phyloP scores from a whole-genome alignment of 2,329 filamentous ascomycete genomes.

The Talaromyces sp. region DNA sequence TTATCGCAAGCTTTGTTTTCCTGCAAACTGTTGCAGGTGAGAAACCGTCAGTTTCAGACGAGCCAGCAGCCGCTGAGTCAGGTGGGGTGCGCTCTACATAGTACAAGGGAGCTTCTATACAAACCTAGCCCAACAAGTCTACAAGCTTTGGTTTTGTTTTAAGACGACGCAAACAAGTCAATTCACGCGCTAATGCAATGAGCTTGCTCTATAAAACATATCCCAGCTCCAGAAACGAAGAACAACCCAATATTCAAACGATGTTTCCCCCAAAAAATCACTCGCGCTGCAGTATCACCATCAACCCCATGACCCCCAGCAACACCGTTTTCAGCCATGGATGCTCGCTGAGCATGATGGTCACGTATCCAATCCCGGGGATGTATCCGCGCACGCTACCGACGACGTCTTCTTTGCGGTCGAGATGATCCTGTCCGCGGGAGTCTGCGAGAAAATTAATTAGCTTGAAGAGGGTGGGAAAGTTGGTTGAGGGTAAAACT shows the following conservation, averaged over 20 bases:
- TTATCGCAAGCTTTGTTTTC: background rate
- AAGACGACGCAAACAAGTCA: background rate
- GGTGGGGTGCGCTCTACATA: no score
- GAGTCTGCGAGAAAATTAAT: conserved; percentile 46
- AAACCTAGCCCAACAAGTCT: background rate
- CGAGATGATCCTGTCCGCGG: conserved; percentile 76
- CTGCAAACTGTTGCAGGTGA: background rate
- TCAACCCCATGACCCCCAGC: conserved; percentile 88
- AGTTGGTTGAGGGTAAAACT: background rate
- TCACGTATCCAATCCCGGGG: conserved; percentile 94
- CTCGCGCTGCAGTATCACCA: conserved; percentile 89
- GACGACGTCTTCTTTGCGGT: conserved; percentile 77
- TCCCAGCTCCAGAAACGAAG: background rate
- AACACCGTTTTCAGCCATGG: conserved; percentile 96
- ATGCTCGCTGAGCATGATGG: conserved; percentile 89
- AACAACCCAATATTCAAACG: background rate
- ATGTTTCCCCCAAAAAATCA: conserved; percentile 29
- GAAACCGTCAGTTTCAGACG: background rate
- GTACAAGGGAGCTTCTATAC: no score
- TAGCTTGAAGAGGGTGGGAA: background rate
- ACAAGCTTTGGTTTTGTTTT: background rate
- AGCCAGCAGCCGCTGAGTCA: background rate
- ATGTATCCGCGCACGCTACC: conserved; percentile 89
- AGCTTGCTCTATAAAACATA: background rate
- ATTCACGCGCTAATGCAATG: background rate